Evolutionary conservation across 73 alveolate genomes (phyloP).

Genomic region (Tetrahymena malaccensis): DNA sequence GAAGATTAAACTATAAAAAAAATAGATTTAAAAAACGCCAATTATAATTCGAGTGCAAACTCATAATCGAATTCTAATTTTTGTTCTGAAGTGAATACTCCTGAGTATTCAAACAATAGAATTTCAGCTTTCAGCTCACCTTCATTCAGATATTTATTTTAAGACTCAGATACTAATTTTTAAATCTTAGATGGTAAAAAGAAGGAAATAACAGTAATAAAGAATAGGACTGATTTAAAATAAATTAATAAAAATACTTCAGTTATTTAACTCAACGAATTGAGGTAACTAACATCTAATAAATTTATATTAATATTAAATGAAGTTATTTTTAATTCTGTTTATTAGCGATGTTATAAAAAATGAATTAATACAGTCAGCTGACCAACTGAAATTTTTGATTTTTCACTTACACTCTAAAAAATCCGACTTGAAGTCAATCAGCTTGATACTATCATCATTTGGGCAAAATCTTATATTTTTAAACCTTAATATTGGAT

Average conservation of each 20-base stretch:
- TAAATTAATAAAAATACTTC: not conserved
- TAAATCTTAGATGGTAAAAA: not conserved
- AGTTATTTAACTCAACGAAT: not conserved
- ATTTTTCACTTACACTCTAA: not conserved
- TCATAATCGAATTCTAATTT: not conserved
- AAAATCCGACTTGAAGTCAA: not conserved
- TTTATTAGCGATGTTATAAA: not conserved
- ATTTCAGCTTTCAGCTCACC: not conserved
- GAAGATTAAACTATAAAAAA: not conserved
- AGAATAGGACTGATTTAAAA: not conserved
- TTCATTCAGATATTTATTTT: not conserved
- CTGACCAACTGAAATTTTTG: not conserved
- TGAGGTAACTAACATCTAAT: too few relatives aligned
- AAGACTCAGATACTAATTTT: not conserved
- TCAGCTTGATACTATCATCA: not conserved
- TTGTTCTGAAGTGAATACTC: not conserved
- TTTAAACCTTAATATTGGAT: not conserved
- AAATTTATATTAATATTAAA: too few relatives aligned
- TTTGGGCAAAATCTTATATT: not conserved
- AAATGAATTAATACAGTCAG: not conserved
- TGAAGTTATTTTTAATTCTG: too few relatives aligned
- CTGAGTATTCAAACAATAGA: not conserved
- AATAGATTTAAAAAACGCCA: not conserved
- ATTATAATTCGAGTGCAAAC: not conserved
- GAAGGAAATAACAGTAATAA: not conserved